Base-by-base conservation (phyloP, 169 alveolate genomes). In the Perkinsus chesapeaki region DNA sequence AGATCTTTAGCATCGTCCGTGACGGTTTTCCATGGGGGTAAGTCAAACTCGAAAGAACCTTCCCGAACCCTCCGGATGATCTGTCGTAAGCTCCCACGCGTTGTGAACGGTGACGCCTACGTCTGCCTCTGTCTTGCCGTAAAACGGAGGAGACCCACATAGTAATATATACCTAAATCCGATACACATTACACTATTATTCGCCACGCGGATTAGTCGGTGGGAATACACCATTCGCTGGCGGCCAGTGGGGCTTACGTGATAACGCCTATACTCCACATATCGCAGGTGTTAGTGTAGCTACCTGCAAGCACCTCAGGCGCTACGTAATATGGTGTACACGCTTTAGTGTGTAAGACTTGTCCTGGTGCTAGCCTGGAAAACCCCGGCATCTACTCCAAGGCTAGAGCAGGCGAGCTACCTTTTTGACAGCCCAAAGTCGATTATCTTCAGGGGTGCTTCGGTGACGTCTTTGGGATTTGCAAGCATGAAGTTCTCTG, bases 401-500 rank as follows among this genome's bases (percentile, higher is more conserved):
- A 91, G 39, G 91, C 73, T 91, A 92, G 90, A 1, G 94, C 94
- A 39, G 93, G 60, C 5, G 16, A 16, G 60, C 60, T 16, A 43
- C 60, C 60, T 43, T 16, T 43, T 43, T 9, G 60, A 93, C 20
- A 94, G 72, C 5, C 95, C 95, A 92, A 94, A 94, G 92, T 94
- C 95, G 27, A 94, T 94, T 23, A 94, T 93, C 48, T 94, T 94
- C 19, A 94, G 39, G 7, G 95, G 93, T n/a, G 95, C 95, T 48
- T 82, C 60, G 23, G 60, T 94, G 36, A 82, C 91, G 27, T 92
- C 92, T 39, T 90, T 92, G 31, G 95, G 93, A 39, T 94, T 91
- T 34, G 92, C 39, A 94, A 96, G 93, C 37, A 97, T 48, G 39
- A 97, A 96, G 94, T 97, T 97, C 94, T 96, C 98, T 1, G 98